Evolutionary conservation across 164 flowering plant species (phyloP).

Genomic region (Houttuynia cordata): DNA sequence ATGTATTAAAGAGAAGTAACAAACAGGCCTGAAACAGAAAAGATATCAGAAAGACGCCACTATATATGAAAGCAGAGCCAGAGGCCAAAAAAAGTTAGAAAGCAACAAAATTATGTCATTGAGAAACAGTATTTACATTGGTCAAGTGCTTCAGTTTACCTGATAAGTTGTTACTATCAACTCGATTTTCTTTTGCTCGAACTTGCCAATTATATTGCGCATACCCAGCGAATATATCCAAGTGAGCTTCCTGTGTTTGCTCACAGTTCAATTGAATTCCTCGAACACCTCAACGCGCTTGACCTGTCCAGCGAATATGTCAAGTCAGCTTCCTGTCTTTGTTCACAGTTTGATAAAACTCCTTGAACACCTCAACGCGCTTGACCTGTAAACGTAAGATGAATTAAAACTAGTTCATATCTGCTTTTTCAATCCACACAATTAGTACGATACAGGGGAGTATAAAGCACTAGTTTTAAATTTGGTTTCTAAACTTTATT

Average conservation of each 20-base stretch:
- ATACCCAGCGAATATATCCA: constrained; percentile 93
- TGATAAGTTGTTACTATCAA: constrained; percentile 81
- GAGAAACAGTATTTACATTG: too few species aligned
- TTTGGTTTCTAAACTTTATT: too few species aligned
- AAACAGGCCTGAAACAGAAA: constrained; percentile 46
- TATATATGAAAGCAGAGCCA: background rate
- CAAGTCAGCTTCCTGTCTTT: too few species aligned
- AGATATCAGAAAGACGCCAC: background rate
- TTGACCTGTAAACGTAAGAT: constrained; percentile 35
- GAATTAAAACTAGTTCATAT: too few species aligned
- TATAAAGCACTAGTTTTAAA: too few species aligned
- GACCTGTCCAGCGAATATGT: too few species aligned
- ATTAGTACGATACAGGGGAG: too few species aligned
- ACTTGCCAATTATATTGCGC: constrained; percentile 70
- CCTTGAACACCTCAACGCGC: too few species aligned
- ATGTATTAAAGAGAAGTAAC: constrained; percentile 64
- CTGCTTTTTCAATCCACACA: too few species aligned
- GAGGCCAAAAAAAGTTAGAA: too few species aligned
- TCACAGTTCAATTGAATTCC: constrained; percentile 72
- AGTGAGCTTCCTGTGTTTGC: constrained; percentile 79
- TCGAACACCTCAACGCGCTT: constrained; percentile 76
- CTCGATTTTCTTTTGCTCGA: constrained; percentile 71
- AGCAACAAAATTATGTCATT: too few species aligned
- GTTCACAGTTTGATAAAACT: too few species aligned
- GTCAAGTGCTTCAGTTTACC: constrained; percentile 22